Evolutionary conservation across 306 rosid genomes (phyloP).

Genomic region (Malus fusca): DNA sequence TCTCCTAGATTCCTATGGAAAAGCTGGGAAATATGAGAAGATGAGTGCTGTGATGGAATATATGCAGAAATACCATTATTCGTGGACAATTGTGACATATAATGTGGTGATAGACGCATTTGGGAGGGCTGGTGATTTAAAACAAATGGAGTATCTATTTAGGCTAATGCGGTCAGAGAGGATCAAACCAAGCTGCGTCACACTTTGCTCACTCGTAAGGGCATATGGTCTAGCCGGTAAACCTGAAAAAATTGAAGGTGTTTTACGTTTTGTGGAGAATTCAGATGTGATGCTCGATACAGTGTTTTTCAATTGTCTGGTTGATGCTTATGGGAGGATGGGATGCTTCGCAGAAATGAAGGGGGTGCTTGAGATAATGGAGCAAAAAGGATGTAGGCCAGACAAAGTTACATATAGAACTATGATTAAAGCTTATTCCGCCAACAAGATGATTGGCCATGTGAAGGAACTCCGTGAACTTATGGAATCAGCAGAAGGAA

Average conservation of each 20-base stretch:
- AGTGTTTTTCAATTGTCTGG: constrained; percentile 76
- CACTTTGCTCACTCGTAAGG: constrained; percentile 76
- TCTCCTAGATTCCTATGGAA: constrained; percentile 78
- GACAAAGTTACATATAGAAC: constrained; percentile 80
- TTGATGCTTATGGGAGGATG: constrained; percentile 75
- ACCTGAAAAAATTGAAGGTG: constrained; percentile 59
- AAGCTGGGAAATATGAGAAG: constrained; percentile 49
- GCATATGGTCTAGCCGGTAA: constrained; percentile 76
- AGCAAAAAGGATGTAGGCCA: constrained; percentile 65
- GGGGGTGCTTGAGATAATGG: constrained; percentile 69
- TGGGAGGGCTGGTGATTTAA: constrained; percentile 86
- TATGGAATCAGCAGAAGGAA: constrained; percentile 33
- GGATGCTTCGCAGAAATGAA: constrained; percentile 72
- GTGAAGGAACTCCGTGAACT: constrained; percentile 59
- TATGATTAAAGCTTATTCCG: constrained; percentile 75
- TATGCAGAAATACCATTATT: constrained; percentile 86
- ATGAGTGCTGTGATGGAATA: constrained; percentile 93
- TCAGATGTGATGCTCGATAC: constrained; percentile 65
- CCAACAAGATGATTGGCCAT: constrained; percentile 60
- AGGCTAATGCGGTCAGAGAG: constrained; percentile 87
- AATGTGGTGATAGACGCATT: constrained; percentile 87
- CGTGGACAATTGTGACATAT: constrained; percentile 87
- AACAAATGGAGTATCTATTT: constrained; percentile 88
- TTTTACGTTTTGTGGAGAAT: constrained; percentile 65
- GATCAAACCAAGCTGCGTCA: constrained; percentile 87